These are phyloP conservation scores for Nadsonia starkeyi-henricii DNA, from an alignment of 1,139 yeast genomes.

Conservation along the genomic window DNA sequence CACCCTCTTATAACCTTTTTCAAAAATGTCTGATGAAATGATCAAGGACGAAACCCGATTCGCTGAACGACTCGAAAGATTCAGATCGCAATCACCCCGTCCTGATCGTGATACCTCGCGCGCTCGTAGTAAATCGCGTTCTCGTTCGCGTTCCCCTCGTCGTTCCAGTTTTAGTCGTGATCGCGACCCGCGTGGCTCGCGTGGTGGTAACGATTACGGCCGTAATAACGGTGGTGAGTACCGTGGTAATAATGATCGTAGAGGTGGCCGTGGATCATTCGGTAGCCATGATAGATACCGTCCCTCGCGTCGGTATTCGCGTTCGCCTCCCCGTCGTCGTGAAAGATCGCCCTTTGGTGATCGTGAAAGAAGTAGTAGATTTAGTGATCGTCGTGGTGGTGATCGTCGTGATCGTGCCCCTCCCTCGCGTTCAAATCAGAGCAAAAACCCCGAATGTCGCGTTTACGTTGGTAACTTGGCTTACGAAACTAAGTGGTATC, in stretches of 20 bases:
- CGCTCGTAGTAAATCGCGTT: conserved; percentile 10
- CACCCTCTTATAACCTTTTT: too few species aligned
- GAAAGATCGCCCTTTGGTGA: conserved; percentile 6
- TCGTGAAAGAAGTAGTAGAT: conserved; percentile 11
- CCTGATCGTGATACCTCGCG: conserved; percentile 7
- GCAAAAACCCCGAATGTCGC: conserved; percentile 23
- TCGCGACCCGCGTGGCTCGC: background rate
- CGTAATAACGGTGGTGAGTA: background rate
- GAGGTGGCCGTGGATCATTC: background rate
- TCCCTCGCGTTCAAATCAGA: background rate
- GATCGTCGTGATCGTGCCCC: conserved; percentile 16
- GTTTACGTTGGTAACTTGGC: conserved; percentile 48
- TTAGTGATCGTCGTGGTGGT: conserved; percentile 15
- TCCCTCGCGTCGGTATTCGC: conserved; percentile 5
- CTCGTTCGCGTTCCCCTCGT: conserved; percentile 3
- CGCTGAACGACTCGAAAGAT: conserved; percentile 9
- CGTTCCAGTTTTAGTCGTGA: background rate
- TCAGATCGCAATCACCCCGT: conserved; percentile 23
- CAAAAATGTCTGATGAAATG: too few species aligned
- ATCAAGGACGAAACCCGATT: background rate
- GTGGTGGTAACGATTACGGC: background rate
- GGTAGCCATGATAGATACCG: background rate
- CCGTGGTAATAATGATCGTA: background rate
- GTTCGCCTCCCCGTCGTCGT: conserved; percentile 9
- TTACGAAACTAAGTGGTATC: conserved; percentile 46